These are phyloP conservation scores for Saccharomyces hybrid DNA, from an alignment of 1,139 yeast genomes.

Conservation along the genomic window DNA sequence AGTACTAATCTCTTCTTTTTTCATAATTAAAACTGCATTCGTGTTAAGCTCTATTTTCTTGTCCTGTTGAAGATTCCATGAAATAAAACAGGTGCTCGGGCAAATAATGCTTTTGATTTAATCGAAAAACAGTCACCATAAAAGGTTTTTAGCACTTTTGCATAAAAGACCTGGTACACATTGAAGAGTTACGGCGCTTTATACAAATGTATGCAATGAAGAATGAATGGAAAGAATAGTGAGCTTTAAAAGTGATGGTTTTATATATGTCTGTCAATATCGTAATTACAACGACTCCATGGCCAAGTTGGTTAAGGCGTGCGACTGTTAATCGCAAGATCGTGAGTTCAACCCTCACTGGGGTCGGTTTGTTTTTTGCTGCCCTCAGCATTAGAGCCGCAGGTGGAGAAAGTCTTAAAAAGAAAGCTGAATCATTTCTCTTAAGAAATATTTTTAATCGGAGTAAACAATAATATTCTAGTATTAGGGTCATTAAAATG, in stretches of 20 bases:
- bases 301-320: conserved; percentile 28
- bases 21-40: not conserved
- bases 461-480: not conserved
- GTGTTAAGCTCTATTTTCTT: not conserved
- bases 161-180: too few species aligned
- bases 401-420: too few species aligned
- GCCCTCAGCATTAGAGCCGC: too few species aligned
- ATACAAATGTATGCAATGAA: too few species aligned
- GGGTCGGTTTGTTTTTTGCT: conserved; percentile 10
- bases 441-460: not conserved
- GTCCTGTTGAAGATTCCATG: not conserved
- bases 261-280: too few species aligned
- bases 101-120: not conserved
- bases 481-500: not conserved
- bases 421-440: too few species aligned
- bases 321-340: conserved; percentile 30
- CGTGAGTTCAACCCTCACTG: conserved; percentile 29
- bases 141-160: not conserved
- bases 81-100: not conserved
- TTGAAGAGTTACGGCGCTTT: not conserved
- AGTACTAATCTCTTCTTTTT: not conserved
- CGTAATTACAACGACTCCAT: conserved; percentile 14
- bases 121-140: not conserved
- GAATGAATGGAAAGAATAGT: too few species aligned
- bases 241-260: too few species aligned